Percentiles rank a stretch among this genome's conserved stretches.
phyloP scores from a whole-genome alignment of 1,284 basidiomycete genomes.

The Hortiboletus rubellus region DNA sequence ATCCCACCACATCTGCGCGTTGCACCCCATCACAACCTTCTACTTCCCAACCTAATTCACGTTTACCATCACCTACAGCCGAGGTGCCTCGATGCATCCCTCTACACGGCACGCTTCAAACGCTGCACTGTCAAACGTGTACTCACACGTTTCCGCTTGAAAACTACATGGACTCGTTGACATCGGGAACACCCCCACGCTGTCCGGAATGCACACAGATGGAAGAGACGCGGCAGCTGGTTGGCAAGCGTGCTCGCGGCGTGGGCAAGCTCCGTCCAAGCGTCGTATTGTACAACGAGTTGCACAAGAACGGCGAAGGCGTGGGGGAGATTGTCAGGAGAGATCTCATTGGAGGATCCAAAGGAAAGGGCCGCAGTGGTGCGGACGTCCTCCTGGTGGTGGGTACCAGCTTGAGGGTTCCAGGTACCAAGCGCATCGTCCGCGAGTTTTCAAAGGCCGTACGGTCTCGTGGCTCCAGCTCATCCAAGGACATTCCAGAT shows the following conservation, averaged over 20 bases:
- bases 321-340: conserved; percentile 79
- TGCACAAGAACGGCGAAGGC: conserved; percentile 84
- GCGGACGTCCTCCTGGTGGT: conserved; percentile 89
- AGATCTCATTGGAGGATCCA: conserved; percentile 70
- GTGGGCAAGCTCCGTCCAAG: conserved; percentile 83
- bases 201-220: conserved; percentile 80
- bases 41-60: conserved; percentile 28
- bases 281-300: conserved; percentile 90
- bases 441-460: conserved; percentile 88
- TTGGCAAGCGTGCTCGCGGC: conserved; percentile 80
- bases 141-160: conserved; percentile 67
- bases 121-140: conserved; percentile 82
- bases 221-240: conserved; percentile 67
- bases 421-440: conserved; percentile 91
- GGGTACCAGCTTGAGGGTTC: conserved; percentile 87
- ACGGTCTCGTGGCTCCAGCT: conserved; percentile 43
- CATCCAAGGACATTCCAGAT: conserved; percentile 28
- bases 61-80: conserved; percentile 44
- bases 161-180: conserved; percentile 57
- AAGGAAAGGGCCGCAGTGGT: conserved; percentile 62
- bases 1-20: conserved; percentile 12
- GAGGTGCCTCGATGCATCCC: conserved; percentile 82
- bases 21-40: conserved; percentile 21
- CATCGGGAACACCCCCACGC: conserved; percentile 62
- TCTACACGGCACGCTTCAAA: conserved; percentile 83